A percentile compares a stretch with the other conserved stretches of the same genome.
phyloP scores from a whole-genome alignment of 225 moss, liverwort and hornwort genomes.

The Marchantia polymorpha region DNA sequence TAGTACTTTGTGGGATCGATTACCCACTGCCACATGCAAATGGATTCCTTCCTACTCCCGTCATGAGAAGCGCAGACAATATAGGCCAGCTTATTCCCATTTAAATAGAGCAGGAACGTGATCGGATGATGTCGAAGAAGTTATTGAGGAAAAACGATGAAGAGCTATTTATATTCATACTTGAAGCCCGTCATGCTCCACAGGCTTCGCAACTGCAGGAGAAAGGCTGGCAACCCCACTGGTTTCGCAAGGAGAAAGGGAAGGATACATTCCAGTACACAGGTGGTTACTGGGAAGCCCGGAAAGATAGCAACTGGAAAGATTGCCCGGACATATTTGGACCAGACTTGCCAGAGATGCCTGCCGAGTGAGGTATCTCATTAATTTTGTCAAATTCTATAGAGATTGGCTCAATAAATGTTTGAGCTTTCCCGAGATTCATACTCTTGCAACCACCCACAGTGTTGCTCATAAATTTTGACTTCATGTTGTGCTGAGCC shows the following conservation, averaged over 20 bases:
- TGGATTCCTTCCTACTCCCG: too few relatives aligned
- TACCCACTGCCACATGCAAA: too few relatives aligned
- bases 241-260: conserved; percentile 88
- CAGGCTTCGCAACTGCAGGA: conserved; percentile 91
- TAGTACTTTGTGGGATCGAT: too few relatives aligned
- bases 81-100: too few relatives aligned
- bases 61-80: too few relatives aligned
- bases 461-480: conserved; percentile 35
- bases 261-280: conserved; percentile 76
- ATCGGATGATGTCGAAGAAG: neutral
- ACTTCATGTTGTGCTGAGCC: conserved; percentile 23
- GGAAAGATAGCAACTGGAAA: conserved; percentile 76
- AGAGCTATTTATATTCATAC: neutral
- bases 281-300: conserved; percentile 99
- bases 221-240: conserved; percentile 95
- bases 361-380: conserved; percentile 29
- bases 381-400: conserved; percentile 17
- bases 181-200: conserved; percentile 19
- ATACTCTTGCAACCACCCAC: conserved; percentile 17
- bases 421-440: conserved; percentile 13
- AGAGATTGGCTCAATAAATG: conserved; percentile 15
- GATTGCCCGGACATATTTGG: conserved; percentile 85
- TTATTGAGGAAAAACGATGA: neutral
- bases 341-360: conserved; percentile 32
- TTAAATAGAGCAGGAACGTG: too few relatives aligned